A percentile compares a stretch with the other conserved stretches of the same genome.
These are phyloP conservation scores for Epichloe coenophiala DNA, from an alignment of 2,329 filamentous ascomycete species.

Conservation along the genomic window DNA sequence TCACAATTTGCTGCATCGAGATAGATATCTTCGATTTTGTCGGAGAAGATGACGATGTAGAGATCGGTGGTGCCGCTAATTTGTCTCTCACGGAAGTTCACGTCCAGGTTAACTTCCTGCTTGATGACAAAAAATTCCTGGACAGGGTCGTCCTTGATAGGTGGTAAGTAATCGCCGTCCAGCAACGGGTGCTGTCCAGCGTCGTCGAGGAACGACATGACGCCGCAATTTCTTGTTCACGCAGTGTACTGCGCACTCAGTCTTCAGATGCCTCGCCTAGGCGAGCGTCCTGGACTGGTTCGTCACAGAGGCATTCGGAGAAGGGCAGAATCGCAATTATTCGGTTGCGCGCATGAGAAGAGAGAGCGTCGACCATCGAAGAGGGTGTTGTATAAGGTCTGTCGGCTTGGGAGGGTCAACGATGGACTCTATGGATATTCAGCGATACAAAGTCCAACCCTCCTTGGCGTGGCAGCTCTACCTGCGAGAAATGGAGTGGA, in stretches of 20 bases:
- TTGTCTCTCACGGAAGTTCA: conserved; percentile 67
- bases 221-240: background rate
- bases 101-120: conserved; percentile 79
- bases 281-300: conserved; percentile 2
- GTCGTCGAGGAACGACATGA: conserved; percentile 4
- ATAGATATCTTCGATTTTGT: conserved; percentile 43
- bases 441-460: background rate
- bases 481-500: no score
- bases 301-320: conserved; percentile 2
- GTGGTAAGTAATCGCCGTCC: conserved; percentile 19
- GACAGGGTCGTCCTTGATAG: conserved; percentile 21
- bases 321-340: background rate
- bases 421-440: background rate
- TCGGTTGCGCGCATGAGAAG: conserved; percentile 1
- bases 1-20: conserved; percentile 51
- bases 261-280: conserved; percentile 3
- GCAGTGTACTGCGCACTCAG: background rate
- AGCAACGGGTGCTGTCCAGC: conserved; percentile 15
- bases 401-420: background rate
- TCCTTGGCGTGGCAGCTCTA: background rate
- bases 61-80: conserved; percentile 73
- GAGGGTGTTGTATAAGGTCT: background rate
- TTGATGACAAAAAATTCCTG: conserved; percentile 47
- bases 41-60: conserved; percentile 52
- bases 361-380: background rate